These are phyloP conservation scores for Termitomyces sp. DNA, from an alignment of 768 basidiomycete genomes.

Conservation along the genomic window DNA sequence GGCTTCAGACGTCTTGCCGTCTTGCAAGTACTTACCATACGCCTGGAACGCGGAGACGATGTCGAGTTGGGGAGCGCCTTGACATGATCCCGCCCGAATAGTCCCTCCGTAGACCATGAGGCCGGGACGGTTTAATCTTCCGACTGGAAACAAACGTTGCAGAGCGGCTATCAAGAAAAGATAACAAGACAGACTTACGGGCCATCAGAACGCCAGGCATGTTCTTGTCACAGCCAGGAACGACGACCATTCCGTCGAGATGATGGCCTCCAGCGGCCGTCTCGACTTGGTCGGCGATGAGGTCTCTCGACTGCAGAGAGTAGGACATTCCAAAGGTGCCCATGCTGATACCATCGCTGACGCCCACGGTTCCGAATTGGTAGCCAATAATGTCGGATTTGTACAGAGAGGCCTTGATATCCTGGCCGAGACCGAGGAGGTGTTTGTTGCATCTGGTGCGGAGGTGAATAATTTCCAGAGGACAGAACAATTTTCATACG, in stretches of 20 bases:
- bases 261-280: slow-evolving; percentile 95
- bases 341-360: slow-evolving; percentile 99
- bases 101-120: slow-evolving; percentile 98
- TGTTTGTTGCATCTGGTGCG: slow-evolving; percentile 85
- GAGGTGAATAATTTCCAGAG: not conserved
- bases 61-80: slow-evolving; percentile 82
- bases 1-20: slow-evolving; percentile 77
- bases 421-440: slow-evolving; percentile 81
- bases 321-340: slow-evolving; percentile 91
- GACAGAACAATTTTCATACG: slow-evolving; percentile 49
- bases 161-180: slow-evolving; percentile 15
- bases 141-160: slow-evolving; percentile 47
- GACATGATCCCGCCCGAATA: slow-evolving; percentile 90
- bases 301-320: slow-evolving; percentile 95
- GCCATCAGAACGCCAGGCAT: slow-evolving; percentile 99
- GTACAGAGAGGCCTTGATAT: slow-evolving; percentile 75
- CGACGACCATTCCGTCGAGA: slow-evolving; percentile 95
- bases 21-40: slow-evolving; percentile 92
- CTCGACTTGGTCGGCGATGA: slow-evolving; percentile 97
- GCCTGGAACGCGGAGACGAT: slow-evolving; percentile 97
- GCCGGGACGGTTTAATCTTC: slow-evolving; percentile 91
- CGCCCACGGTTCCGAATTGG: slow-evolving; percentile 96
- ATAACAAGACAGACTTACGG: slow-evolving; percentile 40
- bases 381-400: slow-evolving; percentile 80
- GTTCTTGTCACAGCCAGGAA: slow-evolving; percentile 99